phyloP scores from a whole-genome alignment of 768 basidiomycete genomes.

The Steccherinum ochraceum region DNA sequence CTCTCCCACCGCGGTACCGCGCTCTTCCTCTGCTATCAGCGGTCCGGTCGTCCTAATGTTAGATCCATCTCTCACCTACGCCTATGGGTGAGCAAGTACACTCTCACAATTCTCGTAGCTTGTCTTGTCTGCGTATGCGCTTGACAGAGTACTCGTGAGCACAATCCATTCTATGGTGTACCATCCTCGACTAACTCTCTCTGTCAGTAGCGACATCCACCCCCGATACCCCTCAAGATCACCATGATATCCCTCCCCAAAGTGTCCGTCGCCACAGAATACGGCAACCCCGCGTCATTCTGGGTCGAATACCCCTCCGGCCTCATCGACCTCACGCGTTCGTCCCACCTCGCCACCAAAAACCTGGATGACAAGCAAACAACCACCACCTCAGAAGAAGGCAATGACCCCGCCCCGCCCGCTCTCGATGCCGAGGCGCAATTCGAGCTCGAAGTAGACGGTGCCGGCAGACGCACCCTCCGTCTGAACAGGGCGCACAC shows the following conservation, averaged over 20 bases:
- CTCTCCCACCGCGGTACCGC: no score
- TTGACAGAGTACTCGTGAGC: no score
- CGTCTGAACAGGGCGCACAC: constrained; percentile 43
- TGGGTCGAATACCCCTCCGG: constrained; percentile 69
- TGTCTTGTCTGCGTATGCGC: no score
- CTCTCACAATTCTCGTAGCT: no score
- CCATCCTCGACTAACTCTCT: not conserved
- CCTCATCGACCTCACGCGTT: constrained; percentile 53
- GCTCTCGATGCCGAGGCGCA: constrained; percentile 31
- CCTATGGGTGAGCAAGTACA: no score
- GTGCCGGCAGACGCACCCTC: constrained; percentile 41
- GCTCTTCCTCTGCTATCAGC: no score
- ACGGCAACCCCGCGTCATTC: constrained; percentile 48
- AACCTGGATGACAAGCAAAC: constrained; percentile 10
- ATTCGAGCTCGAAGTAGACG: constrained; percentile 48
- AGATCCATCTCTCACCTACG: no score
- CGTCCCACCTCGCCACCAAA: constrained; percentile 28
- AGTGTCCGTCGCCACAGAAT: constrained; percentile 40
- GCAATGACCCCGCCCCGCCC: constrained; percentile 16
- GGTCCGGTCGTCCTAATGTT: no score
- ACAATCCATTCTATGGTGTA: no score
- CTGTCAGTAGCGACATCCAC: not conserved
- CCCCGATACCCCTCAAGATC: not conserved
- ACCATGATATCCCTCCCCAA: constrained; percentile 39
- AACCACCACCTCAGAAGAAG: constrained; percentile 7